A percentile compares a stretch with the other conserved stretches of the same genome.
Evolutionary conservation across 1,139 yeast species (phyloP).

Genomic region (Saccharomyces pastorianus): DNA sequence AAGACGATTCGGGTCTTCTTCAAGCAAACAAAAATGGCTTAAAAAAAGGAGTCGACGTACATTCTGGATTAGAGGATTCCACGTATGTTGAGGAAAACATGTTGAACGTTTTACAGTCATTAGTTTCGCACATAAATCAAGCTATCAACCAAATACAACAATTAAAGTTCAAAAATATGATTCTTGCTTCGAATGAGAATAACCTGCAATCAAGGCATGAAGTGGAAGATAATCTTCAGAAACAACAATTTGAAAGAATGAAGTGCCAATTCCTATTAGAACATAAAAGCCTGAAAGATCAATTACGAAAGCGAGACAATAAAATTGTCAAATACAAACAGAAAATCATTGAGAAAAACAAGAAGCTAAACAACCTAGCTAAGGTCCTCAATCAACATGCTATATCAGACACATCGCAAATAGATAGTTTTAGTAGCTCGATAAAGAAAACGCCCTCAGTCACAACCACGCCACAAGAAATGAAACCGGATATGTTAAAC

Average conservation of each 20-base stretch:
- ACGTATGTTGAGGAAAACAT: background rate
- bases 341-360: slow-evolving; percentile 37
- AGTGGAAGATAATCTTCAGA: slow-evolving; percentile 40
- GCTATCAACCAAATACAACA: slow-evolving; percentile 18
- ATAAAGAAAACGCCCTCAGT: slow-evolving; percentile 5
- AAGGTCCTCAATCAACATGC: slow-evolving; percentile 20
- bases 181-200: slow-evolving; percentile 26
- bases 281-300: slow-evolving; percentile 33
- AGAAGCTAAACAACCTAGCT: slow-evolving; percentile 33
- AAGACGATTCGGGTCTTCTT: background rate
- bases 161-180: slow-evolving; percentile 35
- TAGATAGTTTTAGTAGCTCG: slow-evolving; percentile 7
- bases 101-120: background rate
- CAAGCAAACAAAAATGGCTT: background rate
- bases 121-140: background rate
- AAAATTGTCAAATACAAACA: slow-evolving; percentile 38
- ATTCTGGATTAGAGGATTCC: background rate
- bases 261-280: slow-evolving; percentile 30
- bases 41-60: background rate
- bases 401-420: slow-evolving; percentile 9
- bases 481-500: slow-evolving; percentile 34
- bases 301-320: slow-evolving; percentile 35
- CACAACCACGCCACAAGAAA: slow-evolving; percentile 2
- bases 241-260: slow-evolving; percentile 43
- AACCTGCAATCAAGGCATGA: slow-evolving; percentile 38